These are phyloP conservation scores for Aspergillus pseudonomiae DNA, from an alignment of 2,329 filamentous ascomycete species.

Conservation along the genomic window DNA sequence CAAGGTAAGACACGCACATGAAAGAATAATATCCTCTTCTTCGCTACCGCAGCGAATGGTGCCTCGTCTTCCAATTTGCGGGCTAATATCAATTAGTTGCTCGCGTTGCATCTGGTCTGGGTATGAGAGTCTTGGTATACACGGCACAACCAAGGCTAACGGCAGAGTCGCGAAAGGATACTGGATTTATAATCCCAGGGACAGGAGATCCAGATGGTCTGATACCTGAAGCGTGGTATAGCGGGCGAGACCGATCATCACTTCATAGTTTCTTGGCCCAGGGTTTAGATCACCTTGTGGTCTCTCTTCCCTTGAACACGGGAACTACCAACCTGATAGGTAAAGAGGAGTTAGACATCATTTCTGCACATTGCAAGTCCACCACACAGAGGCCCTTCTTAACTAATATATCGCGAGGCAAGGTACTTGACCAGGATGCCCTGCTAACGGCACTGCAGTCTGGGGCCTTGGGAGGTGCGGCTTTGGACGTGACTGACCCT, in stretches of 20 bases:
- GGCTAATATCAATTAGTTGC: too few relatives aligned
- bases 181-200: neutral
- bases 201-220: neutral
- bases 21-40: too few relatives aligned
- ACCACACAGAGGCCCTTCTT: neutral
- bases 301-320: neutral
- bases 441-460: neutral
- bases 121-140: too few relatives aligned
- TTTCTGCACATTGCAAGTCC: neutral
- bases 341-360: neutral
- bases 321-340: neutral
- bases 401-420: neutral
- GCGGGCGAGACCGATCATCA: neutral
- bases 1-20: too few relatives aligned
- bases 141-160: too few relatives aligned
- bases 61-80: fast-evolving
- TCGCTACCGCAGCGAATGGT: too few relatives aligned
- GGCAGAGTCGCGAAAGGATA: too few relatives aligned
- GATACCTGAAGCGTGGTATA: neutral
- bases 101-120: too few relatives aligned
- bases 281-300: neutral
- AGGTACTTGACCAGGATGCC: neutral
- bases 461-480: neutral
- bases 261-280: neutral
- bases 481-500: neutral